Conservation (phyloP, 139 green algal genomes). For the Chlorella vulgaris region DNA sequence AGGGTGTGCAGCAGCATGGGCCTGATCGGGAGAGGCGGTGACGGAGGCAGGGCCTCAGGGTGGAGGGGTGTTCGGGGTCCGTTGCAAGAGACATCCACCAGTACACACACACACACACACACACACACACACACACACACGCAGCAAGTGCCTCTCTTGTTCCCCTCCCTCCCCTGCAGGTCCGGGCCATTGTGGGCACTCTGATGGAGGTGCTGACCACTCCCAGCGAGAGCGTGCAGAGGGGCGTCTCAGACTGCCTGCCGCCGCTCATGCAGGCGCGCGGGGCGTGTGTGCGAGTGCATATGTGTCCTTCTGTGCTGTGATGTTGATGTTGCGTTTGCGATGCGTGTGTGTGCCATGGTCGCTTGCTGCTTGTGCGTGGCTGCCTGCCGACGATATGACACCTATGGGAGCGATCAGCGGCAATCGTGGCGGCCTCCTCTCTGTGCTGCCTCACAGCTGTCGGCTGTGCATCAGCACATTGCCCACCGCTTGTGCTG, state of each 20-base stretch:
- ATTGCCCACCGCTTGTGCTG: too few species aligned
- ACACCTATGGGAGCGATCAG: too few species aligned
- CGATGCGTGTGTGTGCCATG: not conserved
- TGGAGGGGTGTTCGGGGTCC: too few species aligned
- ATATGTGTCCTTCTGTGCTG: not conserved
- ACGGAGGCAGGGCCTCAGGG: too few species aligned
- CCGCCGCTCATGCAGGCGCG: constrained; percentile 79
- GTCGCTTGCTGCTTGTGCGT: not conserved
- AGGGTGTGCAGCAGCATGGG: constrained; percentile 56
- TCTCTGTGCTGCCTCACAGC: too few species aligned
- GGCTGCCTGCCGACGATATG: too few species aligned
- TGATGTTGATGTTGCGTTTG: not conserved
- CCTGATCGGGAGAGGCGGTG: too few species aligned
- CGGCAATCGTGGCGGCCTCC: too few species aligned
- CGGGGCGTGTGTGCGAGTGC: not conserved
- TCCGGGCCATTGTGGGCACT: constrained; percentile 59
- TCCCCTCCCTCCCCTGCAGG: constrained; percentile 23
- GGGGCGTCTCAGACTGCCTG: constrained; percentile 85
- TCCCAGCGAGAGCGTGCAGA: constrained; percentile 91
- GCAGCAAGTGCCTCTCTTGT: not conserved
- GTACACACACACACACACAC: too few species aligned
- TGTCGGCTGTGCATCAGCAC: too few species aligned
- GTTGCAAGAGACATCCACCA: too few species aligned
- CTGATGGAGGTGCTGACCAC: constrained; percentile 87
- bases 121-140: too few species aligned